Percentiles rank a stretch among this genome's conserved stretches.
phyloP scores from a whole-genome alignment of 345 rosid genomes.

The Gossypium sturtianum region DNA sequence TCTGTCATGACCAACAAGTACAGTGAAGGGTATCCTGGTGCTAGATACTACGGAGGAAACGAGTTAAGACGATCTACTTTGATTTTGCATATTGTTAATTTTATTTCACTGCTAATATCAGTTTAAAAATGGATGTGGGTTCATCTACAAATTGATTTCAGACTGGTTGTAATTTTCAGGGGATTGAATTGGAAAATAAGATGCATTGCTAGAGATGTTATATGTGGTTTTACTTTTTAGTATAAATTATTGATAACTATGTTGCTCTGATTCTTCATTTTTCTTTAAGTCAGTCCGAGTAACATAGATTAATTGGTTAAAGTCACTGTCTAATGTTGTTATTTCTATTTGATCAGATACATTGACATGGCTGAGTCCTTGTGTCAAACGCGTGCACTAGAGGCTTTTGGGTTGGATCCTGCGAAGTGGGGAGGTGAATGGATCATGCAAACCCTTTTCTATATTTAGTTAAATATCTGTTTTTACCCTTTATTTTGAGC shows the following conservation, averaged over 20 bases:
- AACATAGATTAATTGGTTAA: background rate
- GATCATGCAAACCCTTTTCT: background rate
- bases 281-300: background rate
- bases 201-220: background rate
- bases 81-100: background rate
- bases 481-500: background rate
- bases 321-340: background rate
- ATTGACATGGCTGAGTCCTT: slow-evolving; percentile 89
- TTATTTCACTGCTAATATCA: background rate
- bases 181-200: background rate
- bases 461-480: background rate
- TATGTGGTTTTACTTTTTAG: background rate
- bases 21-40: slow-evolving; percentile 95
- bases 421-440: slow-evolving; percentile 88
- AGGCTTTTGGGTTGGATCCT: slow-evolving; percentile 79
- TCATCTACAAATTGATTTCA: background rate
- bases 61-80: slow-evolving; percentile 44
- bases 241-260: background rate
- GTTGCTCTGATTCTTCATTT: background rate
- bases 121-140: background rate
- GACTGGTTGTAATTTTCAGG: background rate
- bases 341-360: slow-evolving; percentile 41
- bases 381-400: slow-evolving; percentile 88
- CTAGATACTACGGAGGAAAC: slow-evolving; percentile 95
- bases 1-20: slow-evolving; percentile 95